These are phyloP conservation scores for Barbatosphaeria neglecta DNA, from an alignment of 495 filamentous ascomycete genomes.

Conservation along the genomic window DNA sequence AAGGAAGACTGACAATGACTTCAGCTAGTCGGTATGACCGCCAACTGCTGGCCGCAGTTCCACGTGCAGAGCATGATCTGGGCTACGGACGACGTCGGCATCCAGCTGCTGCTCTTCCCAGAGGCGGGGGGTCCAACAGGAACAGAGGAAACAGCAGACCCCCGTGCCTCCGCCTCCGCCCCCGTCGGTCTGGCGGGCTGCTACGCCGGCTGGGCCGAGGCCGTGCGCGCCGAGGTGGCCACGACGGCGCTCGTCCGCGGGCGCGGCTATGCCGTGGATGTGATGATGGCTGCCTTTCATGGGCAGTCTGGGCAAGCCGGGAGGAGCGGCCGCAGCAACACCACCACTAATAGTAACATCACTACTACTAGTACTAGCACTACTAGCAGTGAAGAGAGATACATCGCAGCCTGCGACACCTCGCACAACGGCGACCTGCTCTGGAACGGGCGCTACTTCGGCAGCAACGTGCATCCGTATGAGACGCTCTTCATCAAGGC, in stretches of 20 bases:
- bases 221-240: conserved; percentile 14
- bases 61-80: conserved; percentile 26
- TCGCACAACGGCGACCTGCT: conserved; percentile 5
- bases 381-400: too few species aligned
- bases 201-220: conserved; percentile 5
- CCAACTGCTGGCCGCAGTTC: conserved; percentile 13
- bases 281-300: conserved; percentile 16
- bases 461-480: conserved; percentile 15
- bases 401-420: conserved; percentile 3
- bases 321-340: too few species aligned
- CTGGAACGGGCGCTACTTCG: conserved; percentile 7
- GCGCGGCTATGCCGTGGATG: conserved; percentile 20
- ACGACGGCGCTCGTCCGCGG: conserved; percentile 11
- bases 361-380: too few species aligned
- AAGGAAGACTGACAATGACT: background rate
- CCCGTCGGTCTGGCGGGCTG: conserved; percentile 10
- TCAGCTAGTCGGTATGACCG: conserved; percentile 23
- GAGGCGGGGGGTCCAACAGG: too few species aligned
- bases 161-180: too few species aligned
- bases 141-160: too few species aligned
- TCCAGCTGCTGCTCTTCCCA: conserved; percentile 15
- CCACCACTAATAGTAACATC: too few species aligned
- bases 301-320: background rate
- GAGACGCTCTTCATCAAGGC: conserved; percentile 24
- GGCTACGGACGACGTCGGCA: conserved; percentile 21